Conservation (phyloP, 305 asterid species). For the Fraxinus velutina region DNA sequence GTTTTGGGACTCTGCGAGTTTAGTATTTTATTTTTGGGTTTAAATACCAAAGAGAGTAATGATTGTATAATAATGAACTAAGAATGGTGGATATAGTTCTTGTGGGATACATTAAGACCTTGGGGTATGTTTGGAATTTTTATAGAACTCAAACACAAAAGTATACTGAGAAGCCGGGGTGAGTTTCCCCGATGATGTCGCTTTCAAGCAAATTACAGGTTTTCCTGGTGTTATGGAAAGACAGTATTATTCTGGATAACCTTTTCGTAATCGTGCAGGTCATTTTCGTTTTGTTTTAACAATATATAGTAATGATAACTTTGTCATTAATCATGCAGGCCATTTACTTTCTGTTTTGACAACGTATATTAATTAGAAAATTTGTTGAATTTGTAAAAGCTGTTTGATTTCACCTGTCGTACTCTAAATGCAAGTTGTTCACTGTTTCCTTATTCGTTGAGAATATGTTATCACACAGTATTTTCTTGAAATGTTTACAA, state of each 20-base stretch:
- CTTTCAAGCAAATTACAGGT: background rate
- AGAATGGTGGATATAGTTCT: background rate
- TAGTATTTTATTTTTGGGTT: background rate
- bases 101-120: background rate
- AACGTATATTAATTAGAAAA: background rate
- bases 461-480: background rate
- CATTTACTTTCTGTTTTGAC: background rate
- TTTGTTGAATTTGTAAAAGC: background rate
- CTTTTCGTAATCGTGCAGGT: background rate
- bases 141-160: background rate
- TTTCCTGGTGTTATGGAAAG: background rate
- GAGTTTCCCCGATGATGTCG: background rate
- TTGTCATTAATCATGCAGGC: background rate
- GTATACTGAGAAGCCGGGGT: background rate
- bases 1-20: background rate
- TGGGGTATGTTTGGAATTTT: background rate
- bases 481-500: background rate
- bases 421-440: background rate
- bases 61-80: background rate
- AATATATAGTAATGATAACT: background rate
- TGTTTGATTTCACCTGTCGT: background rate
- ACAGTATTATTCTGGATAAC: background rate
- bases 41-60: background rate
- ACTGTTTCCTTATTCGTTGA: background rate
- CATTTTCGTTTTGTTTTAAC: background rate